Conservation (phyloP, 163 green algal species). For the Chlamydomonas reinhardtii region DNA sequence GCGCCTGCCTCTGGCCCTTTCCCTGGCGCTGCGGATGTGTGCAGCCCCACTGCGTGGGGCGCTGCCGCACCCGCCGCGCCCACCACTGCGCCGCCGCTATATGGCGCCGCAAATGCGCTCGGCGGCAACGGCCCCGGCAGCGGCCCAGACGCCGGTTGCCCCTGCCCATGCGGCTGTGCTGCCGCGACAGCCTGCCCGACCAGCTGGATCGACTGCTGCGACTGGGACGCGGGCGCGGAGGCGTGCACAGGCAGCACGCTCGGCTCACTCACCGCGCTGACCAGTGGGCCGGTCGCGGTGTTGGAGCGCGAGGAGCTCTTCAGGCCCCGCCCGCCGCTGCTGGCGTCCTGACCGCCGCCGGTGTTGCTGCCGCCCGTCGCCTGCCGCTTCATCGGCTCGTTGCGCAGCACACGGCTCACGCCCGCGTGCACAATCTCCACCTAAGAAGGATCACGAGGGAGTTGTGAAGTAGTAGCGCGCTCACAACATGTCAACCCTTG, state of each 20-base stretch:
- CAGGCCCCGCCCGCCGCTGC: too few species aligned
- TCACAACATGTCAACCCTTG: too few species aligned
- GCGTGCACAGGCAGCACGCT: background rate
- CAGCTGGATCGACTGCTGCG: conserved; percentile 14
- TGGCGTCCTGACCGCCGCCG: background rate
- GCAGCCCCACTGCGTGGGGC: background rate
- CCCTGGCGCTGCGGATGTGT: background rate
- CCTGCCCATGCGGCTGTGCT: background rate
- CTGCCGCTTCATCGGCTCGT: background rate
- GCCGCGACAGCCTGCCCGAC: background rate
- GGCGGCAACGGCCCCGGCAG: too few species aligned
- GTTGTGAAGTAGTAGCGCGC: too few species aligned
- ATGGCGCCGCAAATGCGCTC: background rate
- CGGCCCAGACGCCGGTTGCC: background rate
- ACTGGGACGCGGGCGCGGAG: background rate
- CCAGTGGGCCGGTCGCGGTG: background rate
- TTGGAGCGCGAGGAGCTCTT: background rate
- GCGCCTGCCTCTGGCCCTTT: background rate
- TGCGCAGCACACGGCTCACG: conserved; percentile 47
- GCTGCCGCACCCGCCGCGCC: background rate
- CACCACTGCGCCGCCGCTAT: background rate
- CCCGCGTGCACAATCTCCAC: conserved; percentile 53
- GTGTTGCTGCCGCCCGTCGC: too few species aligned
- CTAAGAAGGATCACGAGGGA: background rate
- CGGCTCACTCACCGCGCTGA: background rate